phyloP scores from a whole-genome alignment of 306 rosid genomes.

The Glycine soja region DNA sequence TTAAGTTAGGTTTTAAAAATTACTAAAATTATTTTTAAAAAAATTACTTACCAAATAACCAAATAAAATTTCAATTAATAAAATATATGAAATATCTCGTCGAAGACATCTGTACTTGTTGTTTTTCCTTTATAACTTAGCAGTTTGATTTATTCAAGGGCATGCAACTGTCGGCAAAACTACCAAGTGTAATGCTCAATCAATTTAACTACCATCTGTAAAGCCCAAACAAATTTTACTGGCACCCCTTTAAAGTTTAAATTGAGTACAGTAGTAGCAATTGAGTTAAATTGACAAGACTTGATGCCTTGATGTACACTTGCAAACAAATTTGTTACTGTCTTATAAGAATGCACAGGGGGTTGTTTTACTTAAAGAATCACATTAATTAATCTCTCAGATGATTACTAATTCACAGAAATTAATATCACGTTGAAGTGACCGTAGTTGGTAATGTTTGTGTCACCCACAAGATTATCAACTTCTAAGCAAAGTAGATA shows the following conservation, averaged over 20 bases:
- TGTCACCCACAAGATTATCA: not conserved
- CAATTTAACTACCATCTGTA: not conserved
- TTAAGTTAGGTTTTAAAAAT: no score
- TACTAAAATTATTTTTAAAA: no score
- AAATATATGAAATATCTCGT: no score
- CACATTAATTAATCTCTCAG: not conserved
- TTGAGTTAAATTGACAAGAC: not conserved
- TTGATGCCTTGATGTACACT: not conserved
- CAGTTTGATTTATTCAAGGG: not conserved
- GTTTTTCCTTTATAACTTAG: no score
- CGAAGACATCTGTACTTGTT: no score
- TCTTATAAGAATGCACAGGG: not conserved
- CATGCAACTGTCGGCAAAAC: constrained; percentile 3
- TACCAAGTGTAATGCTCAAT: not conserved
- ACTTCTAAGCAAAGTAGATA: not conserved
- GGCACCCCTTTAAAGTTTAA: not conserved
- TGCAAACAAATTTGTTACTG: not conserved
- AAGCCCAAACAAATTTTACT: no score
- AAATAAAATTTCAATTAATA: no score
- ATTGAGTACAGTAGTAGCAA: not conserved
- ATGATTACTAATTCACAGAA: not conserved
- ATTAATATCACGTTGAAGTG: not conserved
- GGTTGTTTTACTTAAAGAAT: not conserved
- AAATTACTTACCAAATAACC: no score
- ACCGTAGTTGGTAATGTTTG: not conserved